Conservation (phyloP, 2,329 filamentous ascomycete species). For the Alternaria sp. region DNA sequence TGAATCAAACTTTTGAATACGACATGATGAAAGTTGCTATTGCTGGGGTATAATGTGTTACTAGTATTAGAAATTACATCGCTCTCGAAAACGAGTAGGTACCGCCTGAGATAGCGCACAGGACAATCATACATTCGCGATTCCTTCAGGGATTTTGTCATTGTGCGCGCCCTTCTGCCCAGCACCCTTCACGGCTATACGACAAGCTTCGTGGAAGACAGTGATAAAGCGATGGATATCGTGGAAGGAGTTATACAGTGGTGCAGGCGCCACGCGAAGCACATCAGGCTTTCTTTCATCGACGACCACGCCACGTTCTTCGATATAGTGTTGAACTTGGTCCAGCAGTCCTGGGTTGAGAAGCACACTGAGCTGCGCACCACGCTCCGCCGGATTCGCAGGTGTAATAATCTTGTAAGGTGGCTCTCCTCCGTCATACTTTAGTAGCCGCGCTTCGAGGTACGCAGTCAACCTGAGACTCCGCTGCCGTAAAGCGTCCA, state of each 20-base stretch:
- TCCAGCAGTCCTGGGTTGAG: slow-evolving; percentile 76
- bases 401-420: slow-evolving; percentile 73
- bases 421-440: slow-evolving; percentile 27
- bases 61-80: slow-evolving; percentile 15
- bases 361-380: slow-evolving; percentile 80
- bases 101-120: neutral
- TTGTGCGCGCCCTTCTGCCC: slow-evolving; percentile 2
- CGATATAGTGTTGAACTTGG: slow-evolving; percentile 68
- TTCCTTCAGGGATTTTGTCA: slow-evolving; percentile 12
- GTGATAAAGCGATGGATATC: slow-evolving; percentile 66
- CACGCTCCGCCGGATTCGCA: slow-evolving; percentile 70
- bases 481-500: slow-evolving; percentile 74
- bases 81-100: slow-evolving; percentile 5
- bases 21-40: slow-evolving; percentile 5
- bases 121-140: slow-evolving; percentile 22
- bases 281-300: slow-evolving; percentile 89
- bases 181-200: slow-evolving; percentile 41
- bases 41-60: slow-evolving; percentile 26
- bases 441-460: slow-evolving; percentile 64
- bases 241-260: slow-evolving; percentile 81
- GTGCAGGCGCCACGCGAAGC: slow-evolving; percentile 82
- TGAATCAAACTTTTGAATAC: slow-evolving; percentile 8
- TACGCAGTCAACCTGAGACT: slow-evolving; percentile 79
- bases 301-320: slow-evolving; percentile 75
- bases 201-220: slow-evolving; percentile 62